Percentiles rank a stretch among this genome's conserved stretches.
Evolutionary conservation across 1,284 basidiomycete genomes (phyloP).

Genomic region (Chalciporus sp.): DNA sequence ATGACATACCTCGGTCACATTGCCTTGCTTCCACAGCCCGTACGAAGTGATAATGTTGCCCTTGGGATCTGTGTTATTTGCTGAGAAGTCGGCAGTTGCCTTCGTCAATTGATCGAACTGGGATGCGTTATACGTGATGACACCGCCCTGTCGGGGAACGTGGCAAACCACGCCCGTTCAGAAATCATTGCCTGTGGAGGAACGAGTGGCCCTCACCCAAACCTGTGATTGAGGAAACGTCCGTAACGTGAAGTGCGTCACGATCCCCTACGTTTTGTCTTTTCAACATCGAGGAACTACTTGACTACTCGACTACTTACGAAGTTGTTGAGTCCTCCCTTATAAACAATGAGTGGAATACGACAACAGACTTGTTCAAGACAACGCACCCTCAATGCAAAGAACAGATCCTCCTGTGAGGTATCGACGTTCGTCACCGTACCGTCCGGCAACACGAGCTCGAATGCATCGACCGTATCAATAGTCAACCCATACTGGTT

Average conservation of each 20-base stretch:
- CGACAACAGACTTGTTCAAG: conserved; percentile 43
- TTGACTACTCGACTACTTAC: conserved; percentile 36
- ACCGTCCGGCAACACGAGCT: conserved; percentile 55
- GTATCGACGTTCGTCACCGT: conserved; percentile 41
- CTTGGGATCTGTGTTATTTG: conserved; percentile 58
- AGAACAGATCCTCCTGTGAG: conserved; percentile 48
- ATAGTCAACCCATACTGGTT: conserved; percentile 54
- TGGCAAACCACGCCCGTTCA: conserved; percentile 4
- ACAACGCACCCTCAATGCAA: conserved; percentile 44
- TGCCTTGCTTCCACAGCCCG: conserved; percentile 39
- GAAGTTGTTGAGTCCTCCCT: conserved; percentile 65
- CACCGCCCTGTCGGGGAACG: conserved; percentile 49
- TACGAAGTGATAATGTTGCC: conserved; percentile 60
- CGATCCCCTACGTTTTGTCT: conserved; percentile 51
- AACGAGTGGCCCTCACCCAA: conserved; percentile 46
- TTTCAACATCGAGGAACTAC: neutral
- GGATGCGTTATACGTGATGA: conserved; percentile 43
- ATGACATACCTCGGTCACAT: conserved; percentile 33
- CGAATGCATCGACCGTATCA: conserved; percentile 50
- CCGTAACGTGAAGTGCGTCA: conserved; percentile 58
- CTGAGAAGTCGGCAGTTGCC: conserved; percentile 56
- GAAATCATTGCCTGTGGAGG: neutral
- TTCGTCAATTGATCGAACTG: conserved; percentile 24
- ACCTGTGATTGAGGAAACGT: conserved; percentile 56
- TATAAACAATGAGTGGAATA: conserved; percentile 40